Base-by-base conservation (phyloP, 2,329 filamentous ascomycete species). In the Arthrinium puccinioides region DNA sequence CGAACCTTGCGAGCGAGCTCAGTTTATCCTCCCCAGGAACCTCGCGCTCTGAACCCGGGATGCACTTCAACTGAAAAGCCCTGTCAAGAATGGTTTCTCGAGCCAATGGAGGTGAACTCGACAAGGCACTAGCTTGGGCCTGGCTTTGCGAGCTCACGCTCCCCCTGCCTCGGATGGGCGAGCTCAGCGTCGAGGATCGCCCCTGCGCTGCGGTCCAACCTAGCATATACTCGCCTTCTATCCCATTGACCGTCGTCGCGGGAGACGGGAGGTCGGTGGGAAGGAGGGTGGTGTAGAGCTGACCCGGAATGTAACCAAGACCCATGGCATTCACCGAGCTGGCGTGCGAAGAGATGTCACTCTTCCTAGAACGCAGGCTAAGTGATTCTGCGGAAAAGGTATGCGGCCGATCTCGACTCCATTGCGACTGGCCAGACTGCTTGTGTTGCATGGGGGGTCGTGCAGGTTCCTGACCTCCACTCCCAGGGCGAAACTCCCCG, bases 81-180 rank as follows among this genome's bases (percentile, higher is more conserved):
- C 79, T 62, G 51, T 83, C 79, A n/a, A 82, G 56, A 36, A 83
- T 82, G 0, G 79, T 81, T 55, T 83, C 78, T 13, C 78, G 67
- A 3, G 72, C 73, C 1, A 57, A 60, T 2, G 72, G 69, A 1
- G 74, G 73, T 0, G 73, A 71, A 47, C 64, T 67, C 2, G 69
- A 67, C 27, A 67, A 60, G 3, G 63, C 48, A 8, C 66, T 49
- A 5, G 52, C 49, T 6, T 53, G 48, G 15, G 48, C 41, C 2
- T 64, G 62, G 13, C 62, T 59, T 10, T 70, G 66, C 2, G 74
- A 77, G 43, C 70, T 63, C 33, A 78, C 62, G 48, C 74, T 78
- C 30, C 70, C 73, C 6, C 73, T 67, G 3, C 64, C 69, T 28
- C 73, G 63, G 1, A 69, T 62, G 3, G 77, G 76, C 2, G 76